A percentile compares a stretch with the other conserved stretches of the same genome.
Evolutionary conservation across 1,284 basidiomycete species (phyloP).

Genomic region (Tausonia pullulans): DNA sequence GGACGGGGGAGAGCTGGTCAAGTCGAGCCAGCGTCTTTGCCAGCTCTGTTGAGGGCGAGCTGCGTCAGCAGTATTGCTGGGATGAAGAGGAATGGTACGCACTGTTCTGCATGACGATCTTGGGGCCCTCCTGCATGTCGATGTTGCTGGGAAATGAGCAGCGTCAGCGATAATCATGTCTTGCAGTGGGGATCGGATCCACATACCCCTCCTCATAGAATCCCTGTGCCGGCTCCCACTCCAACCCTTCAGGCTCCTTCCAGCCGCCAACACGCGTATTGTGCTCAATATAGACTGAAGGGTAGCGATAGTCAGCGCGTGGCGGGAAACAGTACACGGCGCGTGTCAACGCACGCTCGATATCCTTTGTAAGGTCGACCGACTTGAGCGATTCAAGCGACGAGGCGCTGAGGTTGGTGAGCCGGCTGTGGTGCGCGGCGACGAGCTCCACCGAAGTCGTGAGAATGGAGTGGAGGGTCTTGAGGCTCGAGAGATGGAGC

Average conservation of each 20-base stretch:
- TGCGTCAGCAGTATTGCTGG: background rate
- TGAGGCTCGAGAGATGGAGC: constrained; percentile 8
- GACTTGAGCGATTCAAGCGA: constrained; percentile 9
- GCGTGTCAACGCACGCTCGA: background rate
- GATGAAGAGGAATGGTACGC: background rate
- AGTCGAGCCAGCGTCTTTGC: constrained; percentile 1
- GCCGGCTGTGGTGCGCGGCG: background rate
- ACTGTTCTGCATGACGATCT: constrained; percentile 16
- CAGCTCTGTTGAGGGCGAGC: constrained; percentile 1
- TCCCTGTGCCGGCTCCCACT: constrained; percentile 13
- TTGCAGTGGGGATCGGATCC: background rate
- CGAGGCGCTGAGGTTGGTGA: background rate
- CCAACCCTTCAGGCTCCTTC: constrained; percentile 13
- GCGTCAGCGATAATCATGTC: too few relatives aligned
- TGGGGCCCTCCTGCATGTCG: constrained; percentile 2
- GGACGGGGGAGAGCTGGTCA: constrained; percentile 1
- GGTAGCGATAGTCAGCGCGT: too few relatives aligned
- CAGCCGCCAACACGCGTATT: constrained; percentile 14
- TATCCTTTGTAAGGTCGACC: background rate
- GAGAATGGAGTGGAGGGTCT: constrained; percentile 2
- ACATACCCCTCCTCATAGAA: constrained; percentile 13
- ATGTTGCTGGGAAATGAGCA: background rate
- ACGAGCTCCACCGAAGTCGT: background rate
- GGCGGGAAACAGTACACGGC: too few relatives aligned
- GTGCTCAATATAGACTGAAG: background rate